phyloP scores from a whole-genome alignment of 2,329 filamentous ascomycete species.

The Blumeriella jaapii region DNA sequence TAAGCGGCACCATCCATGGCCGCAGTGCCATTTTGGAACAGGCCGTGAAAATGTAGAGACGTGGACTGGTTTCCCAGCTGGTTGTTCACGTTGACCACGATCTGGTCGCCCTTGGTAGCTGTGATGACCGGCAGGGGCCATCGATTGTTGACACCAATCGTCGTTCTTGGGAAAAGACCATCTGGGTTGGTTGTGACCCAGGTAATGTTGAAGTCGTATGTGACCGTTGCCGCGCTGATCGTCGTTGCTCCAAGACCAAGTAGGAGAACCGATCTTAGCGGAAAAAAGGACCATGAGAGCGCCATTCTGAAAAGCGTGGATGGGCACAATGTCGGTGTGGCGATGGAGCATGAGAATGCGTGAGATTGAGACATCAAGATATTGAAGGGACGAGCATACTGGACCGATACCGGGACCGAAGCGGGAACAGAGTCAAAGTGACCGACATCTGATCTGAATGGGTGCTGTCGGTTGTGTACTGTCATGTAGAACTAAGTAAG shows the following conservation, averaged over 20 bases:
- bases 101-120: slow-evolving; percentile 46
- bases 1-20: slow-evolving; percentile 57
- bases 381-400: neutral
- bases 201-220: slow-evolving; percentile 55
- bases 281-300: slow-evolving; percentile 32
- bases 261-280: slow-evolving; percentile 27
- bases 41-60: slow-evolving; percentile 58
- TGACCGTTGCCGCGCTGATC: slow-evolving; percentile 35
- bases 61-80: slow-evolving; percentile 44
- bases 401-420: slow-evolving; percentile 10
- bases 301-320: slow-evolving; percentile 28
- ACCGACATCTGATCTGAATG: no score
- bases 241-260: slow-evolving; percentile 26
- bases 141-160: slow-evolving; percentile 65
- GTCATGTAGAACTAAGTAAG: no score
- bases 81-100: slow-evolving; percentile 32
- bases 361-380: slow-evolving; percentile 1
- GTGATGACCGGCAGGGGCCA: slow-evolving; percentile 63
- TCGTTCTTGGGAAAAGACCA: slow-evolving; percentile 48
- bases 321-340: no score
- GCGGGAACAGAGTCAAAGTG: slow-evolving; percentile 3
- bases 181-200: slow-evolving; percentile 68
- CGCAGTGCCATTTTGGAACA: slow-evolving; percentile 55
- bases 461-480: no score
- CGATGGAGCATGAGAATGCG: no score